Conservation (phyloP, 139 green algal species). For the Coelastrella sp. region DNA sequence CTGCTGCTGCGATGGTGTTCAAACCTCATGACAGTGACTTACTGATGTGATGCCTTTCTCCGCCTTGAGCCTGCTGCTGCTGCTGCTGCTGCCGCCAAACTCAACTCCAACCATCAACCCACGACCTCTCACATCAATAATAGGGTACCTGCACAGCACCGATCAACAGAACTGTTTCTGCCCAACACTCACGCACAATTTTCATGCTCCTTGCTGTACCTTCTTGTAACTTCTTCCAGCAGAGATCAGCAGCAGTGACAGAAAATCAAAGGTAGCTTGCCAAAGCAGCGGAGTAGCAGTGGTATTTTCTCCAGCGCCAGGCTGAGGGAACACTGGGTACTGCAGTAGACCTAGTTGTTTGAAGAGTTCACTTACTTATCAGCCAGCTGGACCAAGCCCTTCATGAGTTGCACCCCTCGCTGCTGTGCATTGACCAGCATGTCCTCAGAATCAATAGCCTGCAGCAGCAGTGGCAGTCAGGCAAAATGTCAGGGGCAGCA, state of each 20-base stretch:
- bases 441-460: slow-evolving; percentile 77
- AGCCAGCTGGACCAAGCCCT: slow-evolving; percentile 50
- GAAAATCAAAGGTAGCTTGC: no score
- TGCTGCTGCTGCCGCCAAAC: slow-evolving; percentile 63
- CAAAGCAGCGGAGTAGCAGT: no score
- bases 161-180: not conserved
- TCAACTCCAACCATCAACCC: slow-evolving; percentile 89
- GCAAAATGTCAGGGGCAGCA: not conserved
- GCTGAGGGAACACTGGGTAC: no score
- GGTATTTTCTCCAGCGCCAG: no score
- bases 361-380: slow-evolving; percentile 2
- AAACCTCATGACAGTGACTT: not conserved
- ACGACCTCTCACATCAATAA: slow-evolving; percentile 82
- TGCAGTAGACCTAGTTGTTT: no score
- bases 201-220: no score
- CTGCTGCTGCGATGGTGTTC: no score
- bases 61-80: slow-evolving; percentile 32
- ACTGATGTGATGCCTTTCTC: slow-evolving; percentile 62
- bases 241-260: no score
- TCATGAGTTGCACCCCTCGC: slow-evolving; percentile 75
- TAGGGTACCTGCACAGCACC: slow-evolving; percentile 55
- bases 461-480: not conserved
- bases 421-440: slow-evolving; percentile 76
- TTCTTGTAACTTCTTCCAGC: no score
- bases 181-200: not conserved